phyloP scores from a whole-genome alignment of 139 green algal species.

The Pycnococcus provasolii region DNA sequence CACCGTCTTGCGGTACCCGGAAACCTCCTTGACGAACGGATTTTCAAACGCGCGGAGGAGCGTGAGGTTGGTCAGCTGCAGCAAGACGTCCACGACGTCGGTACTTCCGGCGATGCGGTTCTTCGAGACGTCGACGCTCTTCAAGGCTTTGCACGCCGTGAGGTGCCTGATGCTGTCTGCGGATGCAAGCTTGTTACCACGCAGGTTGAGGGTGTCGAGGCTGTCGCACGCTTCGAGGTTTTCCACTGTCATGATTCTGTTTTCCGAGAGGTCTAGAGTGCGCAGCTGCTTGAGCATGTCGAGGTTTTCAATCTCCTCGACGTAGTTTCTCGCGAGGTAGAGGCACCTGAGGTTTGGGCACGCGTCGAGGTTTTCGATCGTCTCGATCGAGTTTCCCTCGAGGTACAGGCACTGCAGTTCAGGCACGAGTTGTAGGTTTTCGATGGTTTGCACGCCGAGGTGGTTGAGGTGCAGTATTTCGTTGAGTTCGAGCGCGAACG shows the following conservation, averaged over 20 bases:
- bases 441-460: no score
- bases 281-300: background rate
- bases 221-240: background rate
- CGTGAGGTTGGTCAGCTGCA: constrained; percentile 30
- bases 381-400: background rate
- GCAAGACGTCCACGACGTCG: background rate
- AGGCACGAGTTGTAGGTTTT: no score
- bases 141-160: background rate
- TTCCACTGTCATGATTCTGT: background rate
- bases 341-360: constrained; percentile 1
- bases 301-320: background rate
- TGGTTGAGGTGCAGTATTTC: no score
- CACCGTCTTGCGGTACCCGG: constrained; percentile 54
- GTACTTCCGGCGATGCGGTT: background rate
- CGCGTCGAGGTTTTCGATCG: constrained; percentile 4
- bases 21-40: constrained; percentile 37
- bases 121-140: background rate
- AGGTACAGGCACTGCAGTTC: background rate
- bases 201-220: background rate
- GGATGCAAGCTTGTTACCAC: background rate
- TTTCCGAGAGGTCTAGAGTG: constrained; percentile 8
- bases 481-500: no score
- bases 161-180: background rate
- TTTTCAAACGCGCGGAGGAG: constrained; percentile 52
- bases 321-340: background rate